Evolutionary conservation across 768 basidiomycete species (phyloP).

Genomic region (Sporobolomyces roseus): DNA sequence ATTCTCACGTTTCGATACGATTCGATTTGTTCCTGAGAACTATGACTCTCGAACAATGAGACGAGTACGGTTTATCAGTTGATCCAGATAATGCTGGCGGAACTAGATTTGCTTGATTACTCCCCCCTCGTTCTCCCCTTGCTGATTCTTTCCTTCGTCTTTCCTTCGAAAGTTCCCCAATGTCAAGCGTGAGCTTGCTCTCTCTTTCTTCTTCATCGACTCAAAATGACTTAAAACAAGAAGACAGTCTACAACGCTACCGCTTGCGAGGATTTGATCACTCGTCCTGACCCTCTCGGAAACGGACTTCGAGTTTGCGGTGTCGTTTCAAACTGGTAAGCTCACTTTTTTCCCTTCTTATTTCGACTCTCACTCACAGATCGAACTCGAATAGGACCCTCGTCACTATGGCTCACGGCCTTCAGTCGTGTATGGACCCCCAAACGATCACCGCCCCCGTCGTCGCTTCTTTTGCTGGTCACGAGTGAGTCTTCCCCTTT

Average conservation of each 20-base stretch:
- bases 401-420: constrained; percentile 55
- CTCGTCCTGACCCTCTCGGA: constrained; percentile 55
- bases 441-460: constrained; percentile 61
- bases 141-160: background rate
- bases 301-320: constrained; percentile 53
- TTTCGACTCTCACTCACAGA: no score
- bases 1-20: background rate
- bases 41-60: constrained; percentile 42
- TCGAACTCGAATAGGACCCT: no score
- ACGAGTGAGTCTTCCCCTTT: constrained; percentile 51
- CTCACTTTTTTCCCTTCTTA: no score
- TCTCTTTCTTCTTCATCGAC: background rate
- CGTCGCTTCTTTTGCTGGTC: constrained; percentile 67
- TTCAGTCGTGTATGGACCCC: constrained; percentile 17
- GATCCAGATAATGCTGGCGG: constrained; percentile 36
- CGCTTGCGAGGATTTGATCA: constrained; percentile 74
- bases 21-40: constrained; percentile 2
- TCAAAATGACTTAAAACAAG: background rate
- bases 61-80: constrained; percentile 33
- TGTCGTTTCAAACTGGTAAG: constrained; percentile 61
- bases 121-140: constrained; percentile 8
- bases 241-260: constrained; percentile 51
- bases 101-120: constrained; percentile 15
- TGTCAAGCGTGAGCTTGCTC: constrained; percentile 35
- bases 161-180: constrained; percentile 34